phyloP scores from a whole-genome alignment of 2,329 filamentous ascomycete species.

The Phialophora chinensis region DNA sequence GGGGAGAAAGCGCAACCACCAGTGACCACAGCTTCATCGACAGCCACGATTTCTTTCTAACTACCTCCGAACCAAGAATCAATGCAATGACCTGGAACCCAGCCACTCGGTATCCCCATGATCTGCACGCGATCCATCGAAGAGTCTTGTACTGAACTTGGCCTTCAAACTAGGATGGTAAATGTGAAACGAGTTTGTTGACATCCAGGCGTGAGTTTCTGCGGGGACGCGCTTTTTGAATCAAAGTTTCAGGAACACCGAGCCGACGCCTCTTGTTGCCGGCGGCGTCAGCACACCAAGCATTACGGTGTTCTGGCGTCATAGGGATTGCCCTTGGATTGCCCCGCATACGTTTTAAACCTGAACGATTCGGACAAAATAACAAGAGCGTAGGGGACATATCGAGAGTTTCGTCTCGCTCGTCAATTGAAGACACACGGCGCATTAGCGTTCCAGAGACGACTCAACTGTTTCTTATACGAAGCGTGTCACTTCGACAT shows the following conservation, averaged over 20 bases:
- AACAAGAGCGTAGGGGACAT: background rate
- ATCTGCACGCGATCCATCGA: background rate
- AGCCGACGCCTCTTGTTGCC: background rate
- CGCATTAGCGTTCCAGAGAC: background rate
- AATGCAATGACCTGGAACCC: background rate
- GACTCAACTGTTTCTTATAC: background rate
- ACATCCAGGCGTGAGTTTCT: background rate
- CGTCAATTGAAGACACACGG: background rate
- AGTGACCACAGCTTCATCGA: background rate
- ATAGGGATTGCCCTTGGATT: background rate
- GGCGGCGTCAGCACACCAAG: background rate
- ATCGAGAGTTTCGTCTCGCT: background rate
- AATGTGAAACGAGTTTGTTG: background rate
- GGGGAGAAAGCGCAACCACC: conserved; percentile 13
- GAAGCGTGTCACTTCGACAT: conserved; percentile 19
- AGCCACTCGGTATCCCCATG: background rate
- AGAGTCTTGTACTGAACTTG: background rate
- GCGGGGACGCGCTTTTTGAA: background rate
- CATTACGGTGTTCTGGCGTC: background rate
- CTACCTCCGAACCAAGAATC: background rate
- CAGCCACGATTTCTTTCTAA: background rate
- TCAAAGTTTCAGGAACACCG: conserved; percentile 7
- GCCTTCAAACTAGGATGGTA: background rate
- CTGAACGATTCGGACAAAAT: background rate
- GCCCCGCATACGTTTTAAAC: background rate